Evolutionary conservation across 2,329 filamentous ascomycete species (phyloP), one percentile per base, ranked within the genome.

Genomic region (Fusarium caatingaense): DNA sequence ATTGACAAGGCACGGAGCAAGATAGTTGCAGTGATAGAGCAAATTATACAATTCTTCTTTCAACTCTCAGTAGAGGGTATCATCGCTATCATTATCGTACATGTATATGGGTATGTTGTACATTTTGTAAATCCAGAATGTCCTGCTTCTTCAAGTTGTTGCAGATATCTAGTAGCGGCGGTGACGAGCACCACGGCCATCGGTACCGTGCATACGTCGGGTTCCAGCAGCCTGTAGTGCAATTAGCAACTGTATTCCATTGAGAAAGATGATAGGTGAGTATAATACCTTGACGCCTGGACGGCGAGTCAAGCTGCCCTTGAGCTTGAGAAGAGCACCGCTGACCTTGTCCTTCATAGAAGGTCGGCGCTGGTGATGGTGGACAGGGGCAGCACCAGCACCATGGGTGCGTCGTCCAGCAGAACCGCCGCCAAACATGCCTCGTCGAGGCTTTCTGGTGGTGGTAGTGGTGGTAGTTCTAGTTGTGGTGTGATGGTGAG

Each of bases 301-400:
- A 42, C 89, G 85, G 49, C 88, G 80, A 2, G 90, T 94, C 60
- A 95, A 77, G 56, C 83, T 88, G 10, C 93, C 92, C 79, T 89
- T 89, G 68, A 95, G 80, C 83, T 88, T 93, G 82, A 92, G 84
- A 78, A 95, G 83, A 1, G 92, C 92, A 20, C 93, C 93, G 51
- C 87, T 90, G 72, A 95, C 86, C 81, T 94, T 95, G 82, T 95
- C 92, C 48, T 91, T 91, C 70, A 94, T 83, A 41, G 85, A 88
- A 5, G 88, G 85, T 74, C 90, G 88, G 75, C 92, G 88, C 77
- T 88, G 87, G 56, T 93, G 91, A 77, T 91, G 89, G 66, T 88
- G 86, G 18, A 82, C 81, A 4, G 64, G 63, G 21, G 63, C 56
- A 37, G 56, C 21, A 9, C 81, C 80, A 3, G 78, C 74, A 15